phyloP scores from a whole-genome alignment of 139 green algal species.

The Micractinium conductrix region DNA sequence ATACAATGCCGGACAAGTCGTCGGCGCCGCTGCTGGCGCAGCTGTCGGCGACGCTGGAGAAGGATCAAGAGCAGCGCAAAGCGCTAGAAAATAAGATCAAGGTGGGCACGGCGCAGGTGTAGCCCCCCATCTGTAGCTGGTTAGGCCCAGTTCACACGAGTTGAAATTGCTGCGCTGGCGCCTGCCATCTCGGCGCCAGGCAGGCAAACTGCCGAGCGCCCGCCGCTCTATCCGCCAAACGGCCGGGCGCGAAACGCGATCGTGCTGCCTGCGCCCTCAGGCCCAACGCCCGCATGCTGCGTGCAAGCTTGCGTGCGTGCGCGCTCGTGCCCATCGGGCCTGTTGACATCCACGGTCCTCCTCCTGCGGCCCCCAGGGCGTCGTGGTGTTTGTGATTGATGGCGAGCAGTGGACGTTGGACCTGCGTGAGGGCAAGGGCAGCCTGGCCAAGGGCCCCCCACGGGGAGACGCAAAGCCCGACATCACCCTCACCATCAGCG shows the following conservation, averaged over 20 bases:
- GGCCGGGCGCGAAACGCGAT: too few relatives aligned
- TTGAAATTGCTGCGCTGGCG: too few relatives aligned
- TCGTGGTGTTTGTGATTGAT: slow-evolving; percentile 89
- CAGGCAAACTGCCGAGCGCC: too few relatives aligned
- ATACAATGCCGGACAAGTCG: slow-evolving; percentile 44
- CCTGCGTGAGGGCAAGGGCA: slow-evolving; percentile 60
- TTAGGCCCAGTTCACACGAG: too few relatives aligned
- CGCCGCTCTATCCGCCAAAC: too few relatives aligned
- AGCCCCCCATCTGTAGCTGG: too few relatives aligned
- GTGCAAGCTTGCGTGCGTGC: not conserved
- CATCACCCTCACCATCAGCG: slow-evolving; percentile 80
- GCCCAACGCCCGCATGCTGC: too few relatives aligned
- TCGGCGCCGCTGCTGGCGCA: slow-evolving; percentile 60
- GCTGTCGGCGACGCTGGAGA: slow-evolving; percentile 56
- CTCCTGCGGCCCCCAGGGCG: slow-evolving; percentile 52
- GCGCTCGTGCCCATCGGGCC: not conserved
- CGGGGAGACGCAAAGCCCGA: slow-evolving; percentile 68
- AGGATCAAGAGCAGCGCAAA: slow-evolving; percentile 47
- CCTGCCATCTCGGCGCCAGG: too few relatives aligned
- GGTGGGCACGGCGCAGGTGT: too few relatives aligned
- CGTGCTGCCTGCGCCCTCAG: not conserved
- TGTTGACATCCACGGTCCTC: too few relatives aligned
- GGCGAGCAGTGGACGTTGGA: slow-evolving; percentile 79
- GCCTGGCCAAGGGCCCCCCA: slow-evolving; percentile 48
- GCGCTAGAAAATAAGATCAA: slow-evolving; percentile 69